Conservation (phyloP, 2,329 filamentous ascomycete genomes). For the Parasarocladium wereldwijsianum region DNA sequence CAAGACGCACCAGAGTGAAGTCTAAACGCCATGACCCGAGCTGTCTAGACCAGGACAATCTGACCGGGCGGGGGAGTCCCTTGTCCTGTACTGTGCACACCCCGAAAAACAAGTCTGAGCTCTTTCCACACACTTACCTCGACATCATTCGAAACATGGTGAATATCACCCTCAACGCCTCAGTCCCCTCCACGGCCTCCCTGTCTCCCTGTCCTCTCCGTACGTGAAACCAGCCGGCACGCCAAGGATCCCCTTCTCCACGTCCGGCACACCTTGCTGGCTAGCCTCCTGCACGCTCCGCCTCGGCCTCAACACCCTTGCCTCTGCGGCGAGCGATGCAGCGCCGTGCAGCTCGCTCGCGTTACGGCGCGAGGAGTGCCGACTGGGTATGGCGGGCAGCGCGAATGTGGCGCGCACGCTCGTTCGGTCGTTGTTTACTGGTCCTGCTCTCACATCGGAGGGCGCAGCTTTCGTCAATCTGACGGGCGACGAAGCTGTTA, state of each 20-base stretch:
- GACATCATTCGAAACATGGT: too few species aligned
- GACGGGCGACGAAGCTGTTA: slow-evolving; percentile 7
- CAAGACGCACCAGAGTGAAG: too few species aligned
- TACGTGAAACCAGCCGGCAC: slow-evolving; percentile 26
- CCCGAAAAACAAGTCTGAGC: too few species aligned
- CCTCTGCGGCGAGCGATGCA: slow-evolving; percentile 9
- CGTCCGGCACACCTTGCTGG: slow-evolving; percentile 27
- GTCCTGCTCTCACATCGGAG: slow-evolving; percentile 4
- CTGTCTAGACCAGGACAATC: too few species aligned
- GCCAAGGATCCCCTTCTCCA: slow-evolving; percentile 29
- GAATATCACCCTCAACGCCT: slow-evolving; percentile 12
- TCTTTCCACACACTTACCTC: too few species aligned
- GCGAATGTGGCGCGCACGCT: slow-evolving; percentile 9
- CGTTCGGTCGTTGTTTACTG: slow-evolving; percentile 8
- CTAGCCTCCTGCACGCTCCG: slow-evolving; percentile 8
- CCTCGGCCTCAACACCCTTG: slow-evolving; percentile 12
- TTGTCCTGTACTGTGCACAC: too few species aligned
- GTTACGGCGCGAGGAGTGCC: slow-evolving; percentile 7
- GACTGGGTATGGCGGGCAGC: slow-evolving; percentile 4
- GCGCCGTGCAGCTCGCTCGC: slow-evolving; percentile 9
- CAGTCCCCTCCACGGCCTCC: slow-evolving; percentile 15
- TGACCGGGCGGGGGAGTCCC: too few species aligned
- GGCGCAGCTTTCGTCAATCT: too few species aligned
- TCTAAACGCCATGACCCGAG: too few species aligned
- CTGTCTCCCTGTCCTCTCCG: slow-evolving; percentile 19